Evolutionary conservation across 2,329 filamentous ascomycete species (phyloP).

Genomic region (Trichoderma atrobrunneum): DNA sequence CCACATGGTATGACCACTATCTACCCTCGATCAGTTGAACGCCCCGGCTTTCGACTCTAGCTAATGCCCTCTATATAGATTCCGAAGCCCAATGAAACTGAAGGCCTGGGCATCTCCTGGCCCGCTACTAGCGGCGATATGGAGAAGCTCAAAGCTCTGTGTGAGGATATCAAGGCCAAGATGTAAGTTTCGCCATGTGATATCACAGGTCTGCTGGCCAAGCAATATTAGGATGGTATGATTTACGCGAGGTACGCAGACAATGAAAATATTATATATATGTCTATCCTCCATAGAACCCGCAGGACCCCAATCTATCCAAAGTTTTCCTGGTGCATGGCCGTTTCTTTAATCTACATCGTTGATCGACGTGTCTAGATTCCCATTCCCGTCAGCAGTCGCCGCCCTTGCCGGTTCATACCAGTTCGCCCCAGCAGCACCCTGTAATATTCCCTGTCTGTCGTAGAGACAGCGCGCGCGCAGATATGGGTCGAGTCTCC

Average conservation of each 20-base stretch:
- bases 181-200: constrained; percentile 54
- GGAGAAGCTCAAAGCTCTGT: constrained; percentile 74
- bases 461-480: constrained; percentile 84
- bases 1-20: constrained; percentile 68
- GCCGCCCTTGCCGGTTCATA: not conserved
- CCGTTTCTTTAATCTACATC: constrained; percentile 17
- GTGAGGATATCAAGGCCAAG: constrained; percentile 84
- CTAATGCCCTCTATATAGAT: constrained; percentile 54
- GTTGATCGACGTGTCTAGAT: constrained; percentile 9
- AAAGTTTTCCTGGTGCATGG: not conserved
- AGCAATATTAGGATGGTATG: not conserved
- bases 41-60: not conserved
- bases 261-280: not conserved
- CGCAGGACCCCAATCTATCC: not conserved
- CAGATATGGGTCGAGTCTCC: constrained; percentile 84
- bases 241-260: not conserved
- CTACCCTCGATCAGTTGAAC: not conserved
- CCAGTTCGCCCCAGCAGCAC: constrained; percentile 60
- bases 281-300: constrained; percentile 3
- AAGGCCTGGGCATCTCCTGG: constrained; percentile 81
- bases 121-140: constrained; percentile 73
- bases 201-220: not conserved
- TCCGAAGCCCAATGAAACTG: constrained; percentile 80
- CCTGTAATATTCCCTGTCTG: constrained; percentile 67
- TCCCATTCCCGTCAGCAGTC: not conserved